These are phyloP conservation scores for Manihot esculenta DNA, from an alignment of 441 rosid genomes.

Conservation along the genomic window DNA sequence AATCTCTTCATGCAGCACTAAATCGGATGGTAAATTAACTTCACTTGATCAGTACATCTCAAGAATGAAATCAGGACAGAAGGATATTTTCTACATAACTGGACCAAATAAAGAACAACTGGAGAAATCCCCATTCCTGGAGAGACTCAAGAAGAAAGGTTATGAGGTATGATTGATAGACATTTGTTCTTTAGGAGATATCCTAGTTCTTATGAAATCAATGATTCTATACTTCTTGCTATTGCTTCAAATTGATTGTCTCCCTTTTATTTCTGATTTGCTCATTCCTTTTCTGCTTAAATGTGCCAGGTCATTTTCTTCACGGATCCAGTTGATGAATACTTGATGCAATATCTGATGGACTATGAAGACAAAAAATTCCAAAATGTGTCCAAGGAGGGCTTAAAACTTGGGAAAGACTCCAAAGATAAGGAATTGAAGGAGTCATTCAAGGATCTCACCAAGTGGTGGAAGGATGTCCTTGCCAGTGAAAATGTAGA, in stretches of 20 bases:
- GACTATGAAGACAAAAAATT: conserved; percentile 89
- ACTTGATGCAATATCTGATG: conserved; percentile 97
- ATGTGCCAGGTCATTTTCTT: conserved; percentile 85
- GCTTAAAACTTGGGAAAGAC: conserved; percentile 79
- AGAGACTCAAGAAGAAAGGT: conserved; percentile 87
- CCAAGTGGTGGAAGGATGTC: conserved; percentile 86
- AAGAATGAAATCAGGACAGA: conserved; percentile 85
- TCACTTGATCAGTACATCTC: conserved; percentile 94
- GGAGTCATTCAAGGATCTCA: conserved; percentile 90
- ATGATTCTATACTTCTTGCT: not conserved
- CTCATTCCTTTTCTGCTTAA: not conserved
- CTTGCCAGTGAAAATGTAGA: conserved; percentile 79
- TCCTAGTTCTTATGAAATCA: not conserved
- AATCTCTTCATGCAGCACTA: conserved; percentile 53
- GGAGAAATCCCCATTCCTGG: conserved; percentile 93
- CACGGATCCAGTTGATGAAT: conserved; percentile 95
- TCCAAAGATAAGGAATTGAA: conserved; percentile 74
- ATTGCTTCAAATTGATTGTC: not conserved
- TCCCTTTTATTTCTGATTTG: not conserved
- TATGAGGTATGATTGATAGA: conserved; percentile 51
- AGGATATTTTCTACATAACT: conserved; percentile 87
- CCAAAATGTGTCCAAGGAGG: conserved; percentile 97
- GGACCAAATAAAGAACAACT: conserved; percentile 87
- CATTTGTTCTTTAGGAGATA: not conserved
- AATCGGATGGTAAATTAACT: conserved; percentile 84